Evolutionary conservation across 2,329 filamentous ascomycete genomes (phyloP).

Genomic region (Cladosporium sp.): DNA sequence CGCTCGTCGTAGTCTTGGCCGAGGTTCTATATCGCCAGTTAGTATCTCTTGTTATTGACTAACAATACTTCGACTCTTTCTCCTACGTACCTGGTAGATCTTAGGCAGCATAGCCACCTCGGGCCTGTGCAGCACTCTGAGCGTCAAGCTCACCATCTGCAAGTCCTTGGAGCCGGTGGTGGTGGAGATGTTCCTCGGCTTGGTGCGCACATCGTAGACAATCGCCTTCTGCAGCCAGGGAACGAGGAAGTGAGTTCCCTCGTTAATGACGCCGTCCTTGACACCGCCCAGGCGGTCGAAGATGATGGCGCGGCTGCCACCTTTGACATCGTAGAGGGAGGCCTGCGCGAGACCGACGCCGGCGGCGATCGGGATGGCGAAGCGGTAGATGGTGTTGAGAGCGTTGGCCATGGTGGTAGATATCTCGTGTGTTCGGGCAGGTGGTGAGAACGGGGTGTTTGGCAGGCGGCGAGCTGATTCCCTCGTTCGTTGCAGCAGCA

Average conservation of each 20-base stretch:
- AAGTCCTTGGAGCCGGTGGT: slow-evolving; percentile 98
- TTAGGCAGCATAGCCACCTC: slow-evolving; percentile 89
- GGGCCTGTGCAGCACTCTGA: slow-evolving; percentile 89
- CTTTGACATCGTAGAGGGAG: slow-evolving; percentile 94
- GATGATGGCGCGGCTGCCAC: slow-evolving; percentile 91
- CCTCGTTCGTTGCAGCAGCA: not conserved
- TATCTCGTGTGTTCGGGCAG: not conserved
- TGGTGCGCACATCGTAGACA: slow-evolving; percentile 94
- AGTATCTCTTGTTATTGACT: not conserved
- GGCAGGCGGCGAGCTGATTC: not conserved
- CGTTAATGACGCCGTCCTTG: slow-evolving; percentile 85
- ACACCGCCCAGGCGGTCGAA: slow-evolving; percentile 92
- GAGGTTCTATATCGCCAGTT: slow-evolving; percentile 65
- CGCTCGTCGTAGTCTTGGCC: slow-evolving; percentile 90
- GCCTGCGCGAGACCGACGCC: slow-evolving; percentile 65
- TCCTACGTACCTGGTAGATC: slow-evolving; percentile 88
- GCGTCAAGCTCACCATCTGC: slow-evolving; percentile 98
- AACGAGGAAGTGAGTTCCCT: slow-evolving; percentile 93
- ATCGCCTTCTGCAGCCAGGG: slow-evolving; percentile 95
- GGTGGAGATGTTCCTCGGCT: slow-evolving; percentile 94
- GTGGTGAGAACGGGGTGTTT: not conserved
- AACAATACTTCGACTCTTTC: not conserved
- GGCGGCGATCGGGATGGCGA: slow-evolving; percentile 68
- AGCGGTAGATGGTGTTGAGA: slow-evolving; percentile 59
- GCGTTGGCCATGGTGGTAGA: slow-evolving; percentile 37